Evolutionary conservation across 1,284 basidiomycete genomes (phyloP), one percentile per base, ranked within the genome.

Genomic region (Sanguinoderma infundibulare): DNA sequence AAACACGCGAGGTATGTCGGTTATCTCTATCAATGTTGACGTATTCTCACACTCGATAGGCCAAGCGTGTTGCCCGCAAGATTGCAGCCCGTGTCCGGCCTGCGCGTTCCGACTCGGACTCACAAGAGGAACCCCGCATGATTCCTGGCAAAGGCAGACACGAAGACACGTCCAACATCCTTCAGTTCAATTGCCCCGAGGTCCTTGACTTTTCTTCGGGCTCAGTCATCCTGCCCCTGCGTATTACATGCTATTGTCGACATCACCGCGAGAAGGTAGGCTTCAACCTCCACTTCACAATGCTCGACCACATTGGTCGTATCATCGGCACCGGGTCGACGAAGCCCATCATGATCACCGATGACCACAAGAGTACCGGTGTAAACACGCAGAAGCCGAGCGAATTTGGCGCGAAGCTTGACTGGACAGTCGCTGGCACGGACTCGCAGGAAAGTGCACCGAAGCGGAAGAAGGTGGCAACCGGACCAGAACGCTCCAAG

Each of bases 171-270:
- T 92, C 91, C 54, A 91, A 89, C 66, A 95, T 98, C 65, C 89
- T 98, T 57, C 89, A 98, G 62, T 99, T 99, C 81, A 99, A 99
- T 73, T 98, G 96, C 70, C 86, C 94, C 0, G 94, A 98, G 69
- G 86, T 95, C 57, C 85, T 98, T 53, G 93, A 96, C 70, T 95
- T 99, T 72, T 91, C 89, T 15, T 84, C 90, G 20, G 98, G 98
- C 35, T 92, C 94, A 39, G 91, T 91, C 14, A 85, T 94, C 20
- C 82, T 99, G 17, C 98, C 98, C 3, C 90, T 98, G 52, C 88
- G 98, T 51, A 95, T 99, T 67, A 98, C 98, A 7, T 99, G 98
- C 78, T 99, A 99, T 76, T 99, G 98, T 72, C 91, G 98, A 55
- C 98, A 99, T 80, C 98, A 99, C 78, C 90, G 95, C 63, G 98